A percentile compares a stretch with the other conserved stretches of the same genome.
Conservation (phyloP, 2,329 filamentous ascomycete genomes). For the Falciphora oryzae region DNA sequence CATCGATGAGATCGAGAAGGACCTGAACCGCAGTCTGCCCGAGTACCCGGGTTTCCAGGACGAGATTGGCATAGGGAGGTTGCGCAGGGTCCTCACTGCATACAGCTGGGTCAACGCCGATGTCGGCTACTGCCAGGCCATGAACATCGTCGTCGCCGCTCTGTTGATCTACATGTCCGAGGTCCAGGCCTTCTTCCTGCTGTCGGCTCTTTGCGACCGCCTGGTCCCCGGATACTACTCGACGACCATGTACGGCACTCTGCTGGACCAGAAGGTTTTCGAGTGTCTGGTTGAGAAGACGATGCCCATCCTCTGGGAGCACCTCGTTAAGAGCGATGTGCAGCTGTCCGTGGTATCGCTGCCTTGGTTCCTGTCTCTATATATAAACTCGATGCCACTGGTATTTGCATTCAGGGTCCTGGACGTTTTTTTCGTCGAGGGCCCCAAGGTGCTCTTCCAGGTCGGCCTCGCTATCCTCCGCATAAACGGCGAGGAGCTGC, state of each 20-base stretch:
- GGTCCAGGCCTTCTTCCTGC: slow-evolving; percentile 86
- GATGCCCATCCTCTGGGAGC: slow-evolving; percentile 97
- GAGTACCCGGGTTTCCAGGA: slow-evolving; percentile 98
- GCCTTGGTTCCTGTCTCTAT: slow-evolving; percentile 95
- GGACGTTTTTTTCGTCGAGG: slow-evolving; percentile 97
- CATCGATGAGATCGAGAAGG: slow-evolving; percentile 98
- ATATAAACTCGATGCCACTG: slow-evolving; percentile 98
- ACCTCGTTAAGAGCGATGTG: slow-evolving; percentile 93
- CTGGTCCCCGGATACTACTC: slow-evolving; percentile 96
- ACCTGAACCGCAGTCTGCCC: slow-evolving; percentile 89
- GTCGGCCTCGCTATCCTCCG: slow-evolving; percentile 93
- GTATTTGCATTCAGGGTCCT: slow-evolving; percentile 95
- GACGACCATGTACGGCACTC: slow-evolving; percentile 96
- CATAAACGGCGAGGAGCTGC: slow-evolving; percentile 92
- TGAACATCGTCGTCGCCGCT: slow-evolving; percentile 99
- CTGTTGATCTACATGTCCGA: slow-evolving; percentile 98
- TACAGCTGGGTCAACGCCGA: slow-evolving; percentile 97
- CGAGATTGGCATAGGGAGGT: slow-evolving; percentile 84
- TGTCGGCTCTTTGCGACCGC: slow-evolving; percentile 87
- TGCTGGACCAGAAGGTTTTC: slow-evolving; percentile 95
- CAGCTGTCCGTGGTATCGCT: slow-evolving; percentile 95
- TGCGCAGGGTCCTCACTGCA: slow-evolving; percentile 86
- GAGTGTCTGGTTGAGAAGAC: slow-evolving; percentile 98
- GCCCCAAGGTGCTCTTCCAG: slow-evolving; percentile 95
- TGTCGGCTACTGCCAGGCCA: slow-evolving; percentile 97